These are phyloP conservation scores for Trichoderma breve DNA, from an alignment of 2,329 filamentous ascomycete species.

Conservation along the genomic window DNA sequence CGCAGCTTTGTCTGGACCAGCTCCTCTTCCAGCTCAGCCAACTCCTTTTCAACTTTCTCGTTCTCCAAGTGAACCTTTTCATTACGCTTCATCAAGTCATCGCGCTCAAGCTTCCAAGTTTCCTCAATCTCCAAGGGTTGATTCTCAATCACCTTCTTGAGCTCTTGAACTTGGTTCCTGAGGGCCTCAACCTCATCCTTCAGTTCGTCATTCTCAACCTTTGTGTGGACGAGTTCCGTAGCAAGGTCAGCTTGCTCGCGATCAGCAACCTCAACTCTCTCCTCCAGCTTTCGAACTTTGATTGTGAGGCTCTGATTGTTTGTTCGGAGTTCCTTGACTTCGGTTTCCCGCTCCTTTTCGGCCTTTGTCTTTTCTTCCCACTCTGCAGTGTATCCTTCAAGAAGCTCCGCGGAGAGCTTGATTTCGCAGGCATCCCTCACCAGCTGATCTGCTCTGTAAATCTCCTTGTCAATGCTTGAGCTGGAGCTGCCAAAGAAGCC, in stretches of 20 bases:
- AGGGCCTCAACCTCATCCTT: conserved; percentile 87
- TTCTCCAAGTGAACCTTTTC: conserved; percentile 94
- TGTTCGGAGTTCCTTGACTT: conserved; percentile 70
- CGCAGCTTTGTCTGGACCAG: conserved; percentile 92
- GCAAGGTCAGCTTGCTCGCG: conserved; percentile 87
- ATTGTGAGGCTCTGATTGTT: conserved; percentile 66
- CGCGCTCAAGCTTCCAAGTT: conserved; percentile 78
- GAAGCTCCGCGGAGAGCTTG: conserved; percentile 76
- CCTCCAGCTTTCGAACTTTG: conserved; percentile 81
- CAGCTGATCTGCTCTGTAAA: conserved; percentile 91
- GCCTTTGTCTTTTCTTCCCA: conserved; percentile 89
- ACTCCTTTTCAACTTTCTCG: conserved; percentile 78
- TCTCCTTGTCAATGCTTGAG: conserved; percentile 85
- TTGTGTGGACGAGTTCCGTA: conserved; percentile 85
- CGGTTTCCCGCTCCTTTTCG: conserved; percentile 78
- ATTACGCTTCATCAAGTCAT: conserved; percentile 88
- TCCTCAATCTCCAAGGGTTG: conserved; percentile 87
- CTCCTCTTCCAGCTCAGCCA: conserved; percentile 88
- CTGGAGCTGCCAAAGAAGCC: conserved; percentile 96
- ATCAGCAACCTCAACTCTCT: conserved; percentile 83
- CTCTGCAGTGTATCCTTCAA: conserved; percentile 77
- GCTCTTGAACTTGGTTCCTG: conserved; percentile 78
- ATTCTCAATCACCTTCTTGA: conserved; percentile 81
- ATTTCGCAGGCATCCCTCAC: conserved; percentile 90
- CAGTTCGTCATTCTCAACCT: conserved; percentile 89